Evolutionary conservation across 352 stramenopile genomes (phyloP).

Genomic region (Phytophthora citrophthora): DNA sequence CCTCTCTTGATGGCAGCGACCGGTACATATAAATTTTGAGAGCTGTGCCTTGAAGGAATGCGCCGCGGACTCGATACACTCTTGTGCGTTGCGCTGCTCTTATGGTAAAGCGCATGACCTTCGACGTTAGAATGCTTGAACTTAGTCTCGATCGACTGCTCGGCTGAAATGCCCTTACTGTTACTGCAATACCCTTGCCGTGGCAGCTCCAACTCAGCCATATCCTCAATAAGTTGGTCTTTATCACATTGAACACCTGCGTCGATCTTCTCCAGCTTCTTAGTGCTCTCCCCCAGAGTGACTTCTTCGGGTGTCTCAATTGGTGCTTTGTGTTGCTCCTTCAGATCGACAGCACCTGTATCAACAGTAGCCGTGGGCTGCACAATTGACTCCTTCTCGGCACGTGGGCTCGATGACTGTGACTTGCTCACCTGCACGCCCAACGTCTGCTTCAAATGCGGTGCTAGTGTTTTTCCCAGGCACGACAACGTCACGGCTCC

Average conservation of each 20-base stretch:
- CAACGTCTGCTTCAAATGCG: slow-evolving; percentile 39
- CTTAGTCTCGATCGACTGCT: neutral
- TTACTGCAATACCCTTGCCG: neutral
- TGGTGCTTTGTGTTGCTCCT: neutral
- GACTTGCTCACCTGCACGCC: slow-evolving; percentile 38
- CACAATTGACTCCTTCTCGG: slow-evolving; percentile 1
- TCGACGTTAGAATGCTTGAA: neutral
- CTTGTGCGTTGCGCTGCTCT: neutral
- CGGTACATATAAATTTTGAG: neutral
- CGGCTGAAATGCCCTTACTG: neutral
- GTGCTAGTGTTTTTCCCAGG: slow-evolving; percentile 45
- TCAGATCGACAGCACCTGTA: neutral
- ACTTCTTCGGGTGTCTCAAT: neutral
- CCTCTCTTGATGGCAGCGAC: slow-evolving; percentile 1
- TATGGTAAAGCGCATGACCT: slow-evolving; percentile 9
- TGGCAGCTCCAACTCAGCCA: neutral
- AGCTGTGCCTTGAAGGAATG: slow-evolving; percentile 1
- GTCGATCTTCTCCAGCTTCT: slow-evolving; percentile 25
- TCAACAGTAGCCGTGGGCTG: neutral
- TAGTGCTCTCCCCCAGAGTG: neutral
- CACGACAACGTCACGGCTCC: slow-evolving; percentile 52
- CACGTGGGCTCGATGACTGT: slow-evolving; percentile 8
- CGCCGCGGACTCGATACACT: neutral
- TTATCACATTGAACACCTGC: slow-evolving; percentile 43
- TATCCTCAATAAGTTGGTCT: slow-evolving; percentile 10